phyloP scores from a whole-genome alignment of 495 filamentous ascomycete genomes.

The Neurospora hispaniola region DNA sequence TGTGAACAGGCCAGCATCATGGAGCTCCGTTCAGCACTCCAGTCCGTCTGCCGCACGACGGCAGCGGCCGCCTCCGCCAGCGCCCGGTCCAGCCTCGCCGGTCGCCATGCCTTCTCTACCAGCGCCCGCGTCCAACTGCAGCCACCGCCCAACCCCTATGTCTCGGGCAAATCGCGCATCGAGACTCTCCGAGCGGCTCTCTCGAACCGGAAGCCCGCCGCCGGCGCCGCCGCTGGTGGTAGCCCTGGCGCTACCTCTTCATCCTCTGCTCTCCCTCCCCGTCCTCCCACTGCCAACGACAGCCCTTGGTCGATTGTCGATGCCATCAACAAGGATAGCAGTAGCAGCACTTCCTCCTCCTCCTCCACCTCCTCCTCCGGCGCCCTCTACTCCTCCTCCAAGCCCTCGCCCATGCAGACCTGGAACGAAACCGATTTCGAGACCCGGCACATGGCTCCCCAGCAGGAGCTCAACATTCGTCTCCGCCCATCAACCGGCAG shows the following conservation, averaged over 20 bases:
- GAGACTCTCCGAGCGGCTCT: neutral
- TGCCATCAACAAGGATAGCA: conserved; percentile 3
- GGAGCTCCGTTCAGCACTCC: conserved; percentile 17
- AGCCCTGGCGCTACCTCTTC: neutral
- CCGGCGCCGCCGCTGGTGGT: neutral
- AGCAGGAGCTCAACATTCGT: conserved; percentile 23
- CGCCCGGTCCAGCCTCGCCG: conserved; percentile 3
- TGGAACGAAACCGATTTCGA: conserved; percentile 9
- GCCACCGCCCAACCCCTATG: neutral
- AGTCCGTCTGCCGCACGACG: conserved; percentile 18
- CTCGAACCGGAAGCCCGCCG: neutral
- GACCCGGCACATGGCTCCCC: conserved; percentile 3
- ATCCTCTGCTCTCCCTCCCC: conserved; percentile 1
- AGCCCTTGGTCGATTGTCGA: neutral
- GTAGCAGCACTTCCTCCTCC: neutral
- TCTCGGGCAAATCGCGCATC: neutral
- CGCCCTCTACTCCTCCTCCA: neutral
- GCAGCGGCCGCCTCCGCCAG: conserved; percentile 10
- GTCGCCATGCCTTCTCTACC: conserved; percentile 7
- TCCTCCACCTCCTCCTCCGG: neutral
- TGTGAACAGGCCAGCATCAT: conserved; percentile 12
- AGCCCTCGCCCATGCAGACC: neutral
- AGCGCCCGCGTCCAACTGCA: neutral
- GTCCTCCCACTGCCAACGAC: neutral
- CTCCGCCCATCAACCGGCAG: conserved; percentile 48